phyloP scores from a whole-genome alignment of 345 rosid genomes.

The Erucastrum elatum region DNA sequence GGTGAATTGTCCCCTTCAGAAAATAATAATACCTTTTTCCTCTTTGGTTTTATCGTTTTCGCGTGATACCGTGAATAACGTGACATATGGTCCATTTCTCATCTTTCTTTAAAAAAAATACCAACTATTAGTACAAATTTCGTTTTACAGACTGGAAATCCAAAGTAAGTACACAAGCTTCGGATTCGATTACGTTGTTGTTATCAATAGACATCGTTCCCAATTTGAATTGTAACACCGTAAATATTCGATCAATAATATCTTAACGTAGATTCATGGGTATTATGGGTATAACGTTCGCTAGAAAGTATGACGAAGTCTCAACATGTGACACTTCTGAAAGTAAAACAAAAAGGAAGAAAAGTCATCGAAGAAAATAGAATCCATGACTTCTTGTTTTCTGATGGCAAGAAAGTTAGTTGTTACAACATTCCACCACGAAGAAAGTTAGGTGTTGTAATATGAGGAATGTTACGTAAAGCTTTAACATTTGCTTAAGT shows the following conservation, averaged over 20 bases:
- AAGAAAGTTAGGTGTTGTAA: slow-evolving; percentile 16
- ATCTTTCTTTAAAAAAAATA: not conserved
- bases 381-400: not conserved
- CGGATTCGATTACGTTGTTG: slow-evolving; percentile 18
- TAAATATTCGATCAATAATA: not conserved
- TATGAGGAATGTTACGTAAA: slow-evolving; percentile 33
- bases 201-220: slow-evolving; percentile 9
- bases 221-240: slow-evolving; percentile 25
- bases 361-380: not conserved
- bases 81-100: slow-evolving; percentile 34
- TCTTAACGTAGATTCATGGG: not conserved
- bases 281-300: not conserved
- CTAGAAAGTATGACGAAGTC: not conserved
- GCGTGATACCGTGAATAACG: slow-evolving; percentile 29
- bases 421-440: too few relatives aligned
- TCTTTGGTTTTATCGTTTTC: slow-evolving; percentile 27
- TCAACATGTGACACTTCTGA: not conserved
- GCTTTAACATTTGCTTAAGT: slow-evolving; percentile 8
- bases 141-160: not conserved
- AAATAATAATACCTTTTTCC: not conserved
- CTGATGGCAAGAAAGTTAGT: too few relatives aligned
- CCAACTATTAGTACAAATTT: not conserved
- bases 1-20: slow-evolving; percentile 31
- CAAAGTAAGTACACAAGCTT: not conserved
- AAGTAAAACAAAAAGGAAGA: slow-evolving; percentile 1